Conservation (phyloP, 2,329 filamentous ascomycete genomes). For the Acarospora socialis region DNA sequence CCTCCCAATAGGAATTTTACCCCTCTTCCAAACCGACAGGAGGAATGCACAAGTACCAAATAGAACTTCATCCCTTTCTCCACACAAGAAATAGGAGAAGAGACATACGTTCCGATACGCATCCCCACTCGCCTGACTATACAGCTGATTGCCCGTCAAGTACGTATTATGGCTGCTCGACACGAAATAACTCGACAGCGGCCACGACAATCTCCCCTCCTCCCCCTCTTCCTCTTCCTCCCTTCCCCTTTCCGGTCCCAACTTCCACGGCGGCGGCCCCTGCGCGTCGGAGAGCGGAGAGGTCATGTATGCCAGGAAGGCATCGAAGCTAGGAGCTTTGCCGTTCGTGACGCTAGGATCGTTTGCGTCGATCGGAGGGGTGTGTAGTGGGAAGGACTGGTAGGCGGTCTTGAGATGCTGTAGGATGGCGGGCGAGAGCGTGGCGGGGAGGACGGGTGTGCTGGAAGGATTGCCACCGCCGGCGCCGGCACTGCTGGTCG, state of each 20-base stretch:
- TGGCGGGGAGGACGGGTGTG: too few species aligned
- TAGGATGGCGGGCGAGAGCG: too few species aligned
- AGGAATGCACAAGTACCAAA: too few species aligned
- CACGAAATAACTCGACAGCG: conserved; percentile 82
- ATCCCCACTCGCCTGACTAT: conserved; percentile 60
- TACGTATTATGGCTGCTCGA: conserved; percentile 95
- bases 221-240: too few species aligned
- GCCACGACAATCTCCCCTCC: conserved; percentile 46
- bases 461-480: too few species aligned
- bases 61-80: too few species aligned
- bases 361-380: conserved; percentile 1
- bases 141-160: conserved; percentile 71
- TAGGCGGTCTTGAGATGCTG: too few species aligned
- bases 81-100: background rate
- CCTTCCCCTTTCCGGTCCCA: too few species aligned
- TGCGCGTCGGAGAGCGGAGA: conserved; percentile 32
- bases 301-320: conserved; percentile 35
- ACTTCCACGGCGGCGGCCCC: conserved; percentile 23
- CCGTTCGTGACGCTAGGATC: background rate
- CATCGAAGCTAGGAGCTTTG: conserved; percentile 21
- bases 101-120: conserved; percentile 58
- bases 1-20: too few species aligned
- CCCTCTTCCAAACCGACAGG: too few species aligned
- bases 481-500: too few species aligned
- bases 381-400: too few species aligned